Percentiles rank a stretch among this genome's conserved stretches.
phyloP scores from a whole-genome alignment of 2,329 filamentous ascomycete species.

The Botrytis porri region DNA sequence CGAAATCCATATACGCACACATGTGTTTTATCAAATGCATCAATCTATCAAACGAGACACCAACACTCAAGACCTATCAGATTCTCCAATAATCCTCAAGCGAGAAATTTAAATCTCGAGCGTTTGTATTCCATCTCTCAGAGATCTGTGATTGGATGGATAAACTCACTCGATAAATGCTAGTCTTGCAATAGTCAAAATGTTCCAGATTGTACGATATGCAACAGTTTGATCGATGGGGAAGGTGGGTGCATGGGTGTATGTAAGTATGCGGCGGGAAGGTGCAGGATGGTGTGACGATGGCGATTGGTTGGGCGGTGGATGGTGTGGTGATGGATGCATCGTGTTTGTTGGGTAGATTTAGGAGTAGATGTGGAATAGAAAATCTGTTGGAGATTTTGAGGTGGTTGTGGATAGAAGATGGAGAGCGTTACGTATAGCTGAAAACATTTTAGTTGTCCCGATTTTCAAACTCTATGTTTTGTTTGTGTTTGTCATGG shows the following conservation, averaged over 20 bases:
- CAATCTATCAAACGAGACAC: not conserved
- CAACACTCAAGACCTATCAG: not conserved
- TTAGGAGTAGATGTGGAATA: not conserved
- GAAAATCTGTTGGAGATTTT: not conserved
- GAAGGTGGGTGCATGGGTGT: not conserved
- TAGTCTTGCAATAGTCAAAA: not conserved
- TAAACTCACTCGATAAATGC: not conserved
- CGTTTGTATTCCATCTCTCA: not conserved
- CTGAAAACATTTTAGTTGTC: not conserved
- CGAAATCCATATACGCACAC: not conserved
- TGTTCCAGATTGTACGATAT: conserved; percentile 9
- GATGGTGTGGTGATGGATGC: not conserved
- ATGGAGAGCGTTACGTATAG: not conserved
- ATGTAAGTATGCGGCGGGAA: conserved; percentile 1
- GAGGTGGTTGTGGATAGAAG: not conserved
- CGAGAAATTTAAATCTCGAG: not conserved
- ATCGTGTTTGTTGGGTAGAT: not conserved
- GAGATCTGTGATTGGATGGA: not conserved
- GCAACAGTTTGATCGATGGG: not conserved
- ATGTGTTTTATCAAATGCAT: not conserved
- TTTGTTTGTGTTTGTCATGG: not conserved
- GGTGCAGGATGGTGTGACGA: not conserved
- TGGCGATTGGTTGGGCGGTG: not conserved
- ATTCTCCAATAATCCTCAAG: not conserved
- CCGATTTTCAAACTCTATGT: not conserved